Conservation (phyloP, 2,329 filamentous ascomycete genomes). For the Aspergillus neotritici region DNA sequence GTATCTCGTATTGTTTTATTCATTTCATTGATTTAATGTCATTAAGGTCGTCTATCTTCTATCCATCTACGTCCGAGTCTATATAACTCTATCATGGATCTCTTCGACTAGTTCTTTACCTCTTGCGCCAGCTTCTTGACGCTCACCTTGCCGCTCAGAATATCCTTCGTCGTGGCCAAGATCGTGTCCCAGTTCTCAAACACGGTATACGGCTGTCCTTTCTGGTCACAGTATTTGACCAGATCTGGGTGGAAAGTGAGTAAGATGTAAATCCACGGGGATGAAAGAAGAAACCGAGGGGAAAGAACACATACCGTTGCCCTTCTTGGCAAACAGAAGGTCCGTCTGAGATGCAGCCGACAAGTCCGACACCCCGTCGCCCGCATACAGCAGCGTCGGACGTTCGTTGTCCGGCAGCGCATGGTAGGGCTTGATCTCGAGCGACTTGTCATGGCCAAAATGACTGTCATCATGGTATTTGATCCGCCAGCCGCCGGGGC, state of each 20-base stretch:
- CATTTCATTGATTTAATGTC: too few relatives aligned
- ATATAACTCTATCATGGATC: constrained; percentile 4
- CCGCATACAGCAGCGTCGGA: constrained; percentile 87
- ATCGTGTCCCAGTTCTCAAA: constrained; percentile 83
- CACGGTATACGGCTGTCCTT: constrained; percentile 79
- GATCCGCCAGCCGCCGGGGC: constrained; percentile 81
- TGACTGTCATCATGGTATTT: constrained; percentile 80
- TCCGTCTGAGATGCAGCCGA: constrained; percentile 91
- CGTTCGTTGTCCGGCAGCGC: constrained; percentile 60
- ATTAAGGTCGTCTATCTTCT: background rate
- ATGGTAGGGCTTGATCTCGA: constrained; percentile 79
- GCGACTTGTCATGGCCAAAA: constrained; percentile 95
- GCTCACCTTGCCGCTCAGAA: constrained; percentile 65
- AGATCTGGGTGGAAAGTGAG: constrained; percentile 59
- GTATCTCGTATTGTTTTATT: too few relatives aligned
- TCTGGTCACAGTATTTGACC: constrained; percentile 75
- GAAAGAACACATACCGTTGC: constrained; percentile 56
- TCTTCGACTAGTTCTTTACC: constrained; percentile 22
- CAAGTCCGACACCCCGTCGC: constrained; percentile 88
- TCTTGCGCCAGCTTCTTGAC: constrained; percentile 63
- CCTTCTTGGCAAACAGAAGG: constrained; percentile 86
- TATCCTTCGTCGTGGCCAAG: constrained; percentile 66
- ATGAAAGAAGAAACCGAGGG: background rate
- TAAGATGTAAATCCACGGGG: background rate
- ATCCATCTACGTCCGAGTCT: constrained; percentile 2